Conservation (phyloP, 208 protist species). For the Acanthamoeba sp. region DNA sequence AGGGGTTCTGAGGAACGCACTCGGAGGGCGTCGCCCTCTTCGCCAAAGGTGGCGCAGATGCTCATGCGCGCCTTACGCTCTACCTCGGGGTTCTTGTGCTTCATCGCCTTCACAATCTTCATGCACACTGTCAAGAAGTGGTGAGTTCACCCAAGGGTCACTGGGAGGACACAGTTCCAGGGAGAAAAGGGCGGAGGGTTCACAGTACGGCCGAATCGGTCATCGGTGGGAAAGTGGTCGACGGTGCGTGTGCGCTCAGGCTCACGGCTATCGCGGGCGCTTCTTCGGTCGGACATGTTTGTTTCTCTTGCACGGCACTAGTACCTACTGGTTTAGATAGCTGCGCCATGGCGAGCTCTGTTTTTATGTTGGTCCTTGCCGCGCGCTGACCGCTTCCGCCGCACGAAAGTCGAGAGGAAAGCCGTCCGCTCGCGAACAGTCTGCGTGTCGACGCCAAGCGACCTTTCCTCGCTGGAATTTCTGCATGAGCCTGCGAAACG, state of each 20-base stretch:
- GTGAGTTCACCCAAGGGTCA: not conserved
- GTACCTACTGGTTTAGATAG: no score
- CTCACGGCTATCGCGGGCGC: not conserved
- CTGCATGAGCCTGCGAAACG: no score
- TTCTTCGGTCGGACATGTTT: slow-evolving; percentile 14
- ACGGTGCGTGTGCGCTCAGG: not conserved
- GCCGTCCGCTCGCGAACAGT: not conserved
- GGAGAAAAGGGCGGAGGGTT: not conserved
- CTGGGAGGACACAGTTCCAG: not conserved
- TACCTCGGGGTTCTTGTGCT: not conserved
- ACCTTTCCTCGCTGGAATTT: no score
- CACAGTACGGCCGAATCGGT: not conserved
- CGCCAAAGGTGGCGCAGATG: not conserved
- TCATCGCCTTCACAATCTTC: slow-evolving; percentile 22
- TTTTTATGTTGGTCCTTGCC: no score
- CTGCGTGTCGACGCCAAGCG: no score
- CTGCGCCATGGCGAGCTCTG: no score
- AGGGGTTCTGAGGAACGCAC: not conserved
- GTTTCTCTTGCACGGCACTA: not conserved
- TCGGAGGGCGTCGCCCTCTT: not conserved
- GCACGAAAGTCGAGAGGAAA: slow-evolving; percentile 39
- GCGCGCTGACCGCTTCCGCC: not conserved
- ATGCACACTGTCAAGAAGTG: not conserved
- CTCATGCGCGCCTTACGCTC: not conserved
- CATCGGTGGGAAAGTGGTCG: not conserved